These are phyloP conservation scores for Talaromyces proteolyticus DNA, from an alignment of 495 filamentous ascomycete genomes.

Conservation along the genomic window DNA sequence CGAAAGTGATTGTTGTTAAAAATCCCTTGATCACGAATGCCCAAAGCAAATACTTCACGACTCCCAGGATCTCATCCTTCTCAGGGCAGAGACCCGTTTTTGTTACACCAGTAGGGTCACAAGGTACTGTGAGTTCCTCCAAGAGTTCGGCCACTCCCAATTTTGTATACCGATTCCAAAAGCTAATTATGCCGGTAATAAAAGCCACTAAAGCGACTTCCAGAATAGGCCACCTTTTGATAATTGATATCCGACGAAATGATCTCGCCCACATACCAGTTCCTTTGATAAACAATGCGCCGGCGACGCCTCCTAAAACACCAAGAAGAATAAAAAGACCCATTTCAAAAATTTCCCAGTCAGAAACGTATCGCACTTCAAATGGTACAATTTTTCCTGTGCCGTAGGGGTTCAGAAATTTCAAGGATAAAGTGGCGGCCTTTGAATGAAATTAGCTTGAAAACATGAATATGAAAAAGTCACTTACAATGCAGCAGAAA, in stretches of 20 bases:
- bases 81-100: constrained; percentile 70
- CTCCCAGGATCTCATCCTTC: constrained; percentile 65
- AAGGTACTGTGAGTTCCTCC: constrained; percentile 85
- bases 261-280: constrained; percentile 81
- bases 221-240: constrained; percentile 78
- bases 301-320: constrained; percentile 73
- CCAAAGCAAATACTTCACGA: constrained; percentile 61
- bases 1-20: constrained; percentile 84
- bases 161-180: constrained; percentile 91
- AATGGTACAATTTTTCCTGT: constrained; percentile 96
- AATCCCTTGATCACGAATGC: constrained; percentile 89
- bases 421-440: constrained; percentile 77
- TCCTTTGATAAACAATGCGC: constrained; percentile 95
- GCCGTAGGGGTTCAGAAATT: constrained; percentile 93
- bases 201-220: constrained; percentile 87
- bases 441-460: no score
- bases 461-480: no score
- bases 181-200: constrained; percentile 76
- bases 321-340: constrained; percentile 79
- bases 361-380: constrained; percentile 82
- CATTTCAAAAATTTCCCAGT: constrained; percentile 94
- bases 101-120: constrained; percentile 54
- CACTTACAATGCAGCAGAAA: constrained; percentile 87
- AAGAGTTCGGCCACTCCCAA: constrained; percentile 86
- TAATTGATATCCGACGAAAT: constrained; percentile 72